Base-by-base conservation (phyloP, 352 stramenopile species). In the Phytopythium litorale region DNA sequence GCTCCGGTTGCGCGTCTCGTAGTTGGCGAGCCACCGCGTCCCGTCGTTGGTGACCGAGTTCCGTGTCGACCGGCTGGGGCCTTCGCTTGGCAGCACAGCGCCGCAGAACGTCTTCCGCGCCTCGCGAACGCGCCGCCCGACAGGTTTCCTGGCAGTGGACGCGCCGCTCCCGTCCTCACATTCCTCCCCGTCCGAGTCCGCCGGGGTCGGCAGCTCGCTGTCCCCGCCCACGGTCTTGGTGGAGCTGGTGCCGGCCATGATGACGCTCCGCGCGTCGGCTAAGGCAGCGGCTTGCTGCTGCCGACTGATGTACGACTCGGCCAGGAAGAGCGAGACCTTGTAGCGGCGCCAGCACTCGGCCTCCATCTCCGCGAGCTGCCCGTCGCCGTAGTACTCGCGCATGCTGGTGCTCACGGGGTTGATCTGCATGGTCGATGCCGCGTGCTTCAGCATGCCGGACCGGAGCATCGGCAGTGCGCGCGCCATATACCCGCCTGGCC, bases 281-380 rank as follows among this genome's bases (percentile, higher is more conserved):
- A 19, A 28, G n/a, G 40, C 18, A 50, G 33, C 7, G 51, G 46
- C 7, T 49, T 32, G 6, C 21, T 52, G 33, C 3, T 46, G 21
- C 19, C 49, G 42, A 16, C 63, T 19, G 16, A 49, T 65, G 42
- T 81, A 84, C 2, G 68, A 62, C 19, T 80, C 76, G 0, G 75
- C 73, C 71, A 88, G 79, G 28, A 87, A 67, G 49, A 90, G 66
- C 6, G 81, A 87, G 3, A 87, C 75, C 38, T 88, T 87, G 67
- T 90, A 88, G 33, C 81, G 67, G 16, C 79, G 81, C 81, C 81
- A 90, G 48, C 81, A 90, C 55, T 90, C 81, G 2, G 87, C 75
- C 59, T 89, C 81, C 77, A 90, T 88, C 51, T 86, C 75, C 3
- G 40, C 60, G 0, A 88, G 57, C 40, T 88, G 73, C 0, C 73